Evolutionary conservation across 2,329 filamentous ascomycete species (phyloP), one percentile per base, ranked within the genome.

Genomic region (Colletotrichum sp.): DNA sequence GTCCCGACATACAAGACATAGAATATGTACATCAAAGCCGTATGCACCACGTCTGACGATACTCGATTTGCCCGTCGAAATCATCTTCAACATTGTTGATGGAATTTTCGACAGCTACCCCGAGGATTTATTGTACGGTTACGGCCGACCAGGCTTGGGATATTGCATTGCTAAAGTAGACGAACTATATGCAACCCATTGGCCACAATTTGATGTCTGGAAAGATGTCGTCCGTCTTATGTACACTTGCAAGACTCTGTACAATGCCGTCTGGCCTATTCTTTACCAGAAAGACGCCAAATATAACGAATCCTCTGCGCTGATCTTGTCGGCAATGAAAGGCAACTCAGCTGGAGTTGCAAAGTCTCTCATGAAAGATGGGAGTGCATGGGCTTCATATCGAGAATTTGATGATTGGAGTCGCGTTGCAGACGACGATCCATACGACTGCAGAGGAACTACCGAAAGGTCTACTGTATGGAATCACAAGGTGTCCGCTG

Each of bases 351-450:
- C 43, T 48, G 43, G 43, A 3, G 43, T 48, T 48, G n/a, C 43
- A 2, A 48, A 48, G 43, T 48, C 43, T 48, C 43, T 48, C 6
- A 13, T 21, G 43, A n/a, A 48, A 48, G 43, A 3, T 3, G 43
- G 43, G 9, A 0, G 4, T 48, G 43, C 1, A 12, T 48, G 4
- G 2, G 0, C 43, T 4, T 3, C 43, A 48, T 48, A 4, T 4
- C 43, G 43, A 48, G 43, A 48, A 0, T 48, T 48, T 21, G 0
- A 12, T 10, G 39, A 26, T 28, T 28, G 26, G 26, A 28, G 26
- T 28, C 26, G 26, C 26, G 26, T 28, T 28, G 28, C 28, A 8
- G 2, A 28, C 2, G 28, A 28, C 2, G 28, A 28, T 28, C 28
- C 28, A 28, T 28, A 8, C 7, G 7, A 7, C 6, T 28, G 28